Evolutionary conservation across 129 eudicot genomes (phyloP).

Genomic region (Lactuca saligna): DNA sequence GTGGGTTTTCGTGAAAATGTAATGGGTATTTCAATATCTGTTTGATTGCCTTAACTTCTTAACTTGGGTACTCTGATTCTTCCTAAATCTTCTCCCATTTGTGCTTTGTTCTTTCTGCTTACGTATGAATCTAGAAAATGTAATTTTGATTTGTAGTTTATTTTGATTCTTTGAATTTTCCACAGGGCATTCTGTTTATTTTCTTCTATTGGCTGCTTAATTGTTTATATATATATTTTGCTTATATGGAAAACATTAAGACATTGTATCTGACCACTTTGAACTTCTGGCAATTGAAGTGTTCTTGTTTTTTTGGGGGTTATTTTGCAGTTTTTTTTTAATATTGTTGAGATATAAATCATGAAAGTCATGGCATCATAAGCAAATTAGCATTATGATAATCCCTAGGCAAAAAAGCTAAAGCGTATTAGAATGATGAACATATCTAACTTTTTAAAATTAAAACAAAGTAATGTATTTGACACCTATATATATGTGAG

Average conservation of each 20-base stretch:
- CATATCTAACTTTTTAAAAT: too few species aligned
- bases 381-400: background rate
- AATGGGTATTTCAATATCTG: background rate
- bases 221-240: background rate
- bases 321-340: too few species aligned
- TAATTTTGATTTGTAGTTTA: conserved; percentile 19
- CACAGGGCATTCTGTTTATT: conserved; percentile 23
- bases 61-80: conserved; percentile 1
- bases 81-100: background rate
- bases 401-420: background rate
- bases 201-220: conserved; percentile 16
- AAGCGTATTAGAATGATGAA: too few species aligned
- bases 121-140: background rate
- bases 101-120: background rate
- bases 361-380: background rate
- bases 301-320: background rate
- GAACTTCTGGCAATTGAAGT: background rate
- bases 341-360: background rate
- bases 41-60: background rate
- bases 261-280: conserved; percentile 15
- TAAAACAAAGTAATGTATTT: too few species aligned
- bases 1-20: conserved; percentile 15
- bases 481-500: too few species aligned
- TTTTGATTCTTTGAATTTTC: conserved; percentile 7
- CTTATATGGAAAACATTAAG: conserved; percentile 4